Evolutionary conservation across 2,329 filamentous ascomycete genomes (phyloP).

Genomic region (Trichoderma oligosporum): DNA sequence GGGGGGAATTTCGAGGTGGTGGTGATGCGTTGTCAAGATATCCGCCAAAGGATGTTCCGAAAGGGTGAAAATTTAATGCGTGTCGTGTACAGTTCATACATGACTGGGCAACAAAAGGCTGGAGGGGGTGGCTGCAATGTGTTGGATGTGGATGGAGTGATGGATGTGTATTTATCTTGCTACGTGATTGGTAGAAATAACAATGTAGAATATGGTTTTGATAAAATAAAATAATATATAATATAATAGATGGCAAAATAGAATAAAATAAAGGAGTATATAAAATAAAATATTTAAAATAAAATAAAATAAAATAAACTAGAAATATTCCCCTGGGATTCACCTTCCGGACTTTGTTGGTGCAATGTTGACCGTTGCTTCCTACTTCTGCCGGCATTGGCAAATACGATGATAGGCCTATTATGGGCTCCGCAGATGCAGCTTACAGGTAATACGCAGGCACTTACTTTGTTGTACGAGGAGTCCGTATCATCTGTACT

Average conservation of each 20-base stretch:
- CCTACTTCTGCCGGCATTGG: slow-evolving; percentile 4
- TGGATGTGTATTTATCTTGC: not conserved
- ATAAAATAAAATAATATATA: not conserved
- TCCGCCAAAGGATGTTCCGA: slow-evolving; percentile 34
- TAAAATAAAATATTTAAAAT: not conserved
- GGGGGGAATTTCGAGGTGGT: slow-evolving; percentile 23
- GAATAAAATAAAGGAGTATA: no score
- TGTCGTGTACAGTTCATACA: not conserved
- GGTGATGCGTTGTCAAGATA: slow-evolving; percentile 52
- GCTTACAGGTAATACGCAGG: slow-evolving; percentile 7
- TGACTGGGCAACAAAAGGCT: not conserved
- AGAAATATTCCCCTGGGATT: not conserved
- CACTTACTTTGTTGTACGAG: not conserved
- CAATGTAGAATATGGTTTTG: not conserved
- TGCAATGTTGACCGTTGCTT: not conserved
- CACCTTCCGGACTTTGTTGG: not conserved
- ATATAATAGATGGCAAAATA: not conserved
- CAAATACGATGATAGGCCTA: not conserved
- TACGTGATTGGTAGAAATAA: slow-evolving; percentile 3
- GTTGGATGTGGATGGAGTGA: not conserved
- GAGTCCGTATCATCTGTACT: not conserved
- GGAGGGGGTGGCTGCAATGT: not conserved
- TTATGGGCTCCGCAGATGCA: not conserved
- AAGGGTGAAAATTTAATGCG: slow-evolving; percentile 14
- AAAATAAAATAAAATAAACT: not conserved